Evolutionary conservation across 169 alveolate species (phyloP).

Genomic region (Eimeria necatrix): DNA sequence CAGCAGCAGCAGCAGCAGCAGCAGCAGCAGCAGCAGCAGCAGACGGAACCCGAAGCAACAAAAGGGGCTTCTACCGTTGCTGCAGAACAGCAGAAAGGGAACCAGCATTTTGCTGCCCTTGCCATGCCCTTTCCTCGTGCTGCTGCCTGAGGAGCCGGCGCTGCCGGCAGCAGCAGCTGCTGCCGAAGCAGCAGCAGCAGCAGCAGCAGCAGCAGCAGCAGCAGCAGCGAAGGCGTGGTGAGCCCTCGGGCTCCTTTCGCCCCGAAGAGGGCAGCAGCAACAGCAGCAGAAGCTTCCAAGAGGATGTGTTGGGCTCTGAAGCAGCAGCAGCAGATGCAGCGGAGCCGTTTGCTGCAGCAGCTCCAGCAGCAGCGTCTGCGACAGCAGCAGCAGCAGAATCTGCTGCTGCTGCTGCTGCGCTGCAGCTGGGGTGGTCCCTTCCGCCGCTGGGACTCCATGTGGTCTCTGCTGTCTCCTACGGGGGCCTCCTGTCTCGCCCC

Average conservation of each 20-base stretch:
- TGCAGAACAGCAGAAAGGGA: not conserved
- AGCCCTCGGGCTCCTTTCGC: not conserved
- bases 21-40: not conserved
- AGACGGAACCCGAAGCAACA: constrained; percentile 17
- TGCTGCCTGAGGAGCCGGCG: not conserved
- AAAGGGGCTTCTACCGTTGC: constrained; percentile 57
- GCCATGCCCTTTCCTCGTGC: not conserved
- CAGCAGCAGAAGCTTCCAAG: no score
- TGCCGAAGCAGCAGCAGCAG: not conserved
- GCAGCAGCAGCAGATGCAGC: not conserved
- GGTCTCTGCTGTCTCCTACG: not conserved
- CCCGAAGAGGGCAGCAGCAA: not conserved
- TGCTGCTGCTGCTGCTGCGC: not conserved
- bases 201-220: not conserved
- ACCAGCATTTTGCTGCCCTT: not conserved
- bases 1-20: constrained; percentile 80
- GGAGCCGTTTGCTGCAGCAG: not conserved
- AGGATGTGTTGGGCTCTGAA: no score
- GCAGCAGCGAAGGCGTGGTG: not conserved
- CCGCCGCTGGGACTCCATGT: not conserved
- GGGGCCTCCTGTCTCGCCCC: not conserved
- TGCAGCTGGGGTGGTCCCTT: not conserved
- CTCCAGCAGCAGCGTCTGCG: not conserved
- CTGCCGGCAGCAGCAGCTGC: not conserved
- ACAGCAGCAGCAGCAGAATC: not conserved